Evolutionary conservation across 176 grass and related monocot species (phyloP).

Genomic region (Carex littledalei): DNA sequence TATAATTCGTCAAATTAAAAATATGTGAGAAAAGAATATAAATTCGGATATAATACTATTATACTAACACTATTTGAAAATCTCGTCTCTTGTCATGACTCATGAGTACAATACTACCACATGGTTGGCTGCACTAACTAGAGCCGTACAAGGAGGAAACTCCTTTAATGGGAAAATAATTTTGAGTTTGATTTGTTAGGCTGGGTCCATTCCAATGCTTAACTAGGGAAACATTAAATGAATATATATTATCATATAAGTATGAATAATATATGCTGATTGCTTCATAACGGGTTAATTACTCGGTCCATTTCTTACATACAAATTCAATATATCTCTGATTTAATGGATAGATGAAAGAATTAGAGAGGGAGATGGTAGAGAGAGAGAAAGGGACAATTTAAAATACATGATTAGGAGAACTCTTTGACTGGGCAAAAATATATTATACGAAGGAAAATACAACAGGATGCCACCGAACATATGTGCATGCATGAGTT

Average conservation of each 20-base stretch:
- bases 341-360: neutral
- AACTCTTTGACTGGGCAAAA: conserved; percentile 1
- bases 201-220: neutral
- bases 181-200: neutral
- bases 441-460: neutral
- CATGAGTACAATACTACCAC: too few species aligned
- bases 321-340: neutral
- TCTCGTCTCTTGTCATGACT: too few species aligned
- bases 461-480: neutral
- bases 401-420: neutral
- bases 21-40: too few species aligned
- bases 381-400: neutral
- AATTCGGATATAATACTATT: too few species aligned
- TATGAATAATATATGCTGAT: neutral
- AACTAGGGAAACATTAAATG: neutral
- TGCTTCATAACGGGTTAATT: neutral
- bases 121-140: neutral
- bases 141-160: neutral
- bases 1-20: too few species aligned
- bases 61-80: too few species aligned
- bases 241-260: neutral
- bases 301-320: neutral
- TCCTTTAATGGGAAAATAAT: neutral
- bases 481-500: conserved; percentile 1
- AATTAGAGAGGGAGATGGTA: neutral